Evolutionary conservation across 164 flowering plant genomes (phyloP), one percentile per base, ranked within the genome.

Genomic region (Nymphaea colorata): DNA sequence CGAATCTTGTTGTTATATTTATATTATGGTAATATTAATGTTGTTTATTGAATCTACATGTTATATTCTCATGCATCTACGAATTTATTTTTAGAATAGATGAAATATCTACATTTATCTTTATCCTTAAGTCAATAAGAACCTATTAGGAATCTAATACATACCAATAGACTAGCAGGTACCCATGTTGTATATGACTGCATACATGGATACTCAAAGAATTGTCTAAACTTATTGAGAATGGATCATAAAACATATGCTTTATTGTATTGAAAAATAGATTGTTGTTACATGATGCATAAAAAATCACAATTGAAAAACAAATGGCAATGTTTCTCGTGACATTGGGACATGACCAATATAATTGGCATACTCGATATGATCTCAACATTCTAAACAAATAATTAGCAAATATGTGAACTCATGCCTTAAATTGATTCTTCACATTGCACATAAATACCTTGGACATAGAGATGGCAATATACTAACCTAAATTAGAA

Each of bases 291-390:
- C 62, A 59, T 36, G 55, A 70, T 42, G 57, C 62, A 5, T 15
- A 62, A 11, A 66, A 59, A 42, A 61, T 70, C 18, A 51, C 53
- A 18, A 59, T 65, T 55, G 72, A 70, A 43, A 67, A 70, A 43
- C 72, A 70, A 43, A 12, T 70, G 36, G n/a, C n/a, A n/a, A 25
- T 25, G 36, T n/a, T n/a, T n/a, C n/a, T n/a, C n/a, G n/a, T 25
- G 36, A 59, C 67, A 43, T 10, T 70, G 53, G 72, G 67, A 15
- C 72, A 70, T 25, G 36, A 65, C 59, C 41, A 70, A 16, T 16
- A 14, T 8, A 47, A 25, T 43, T 68, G 60, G 36, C 59, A 6
- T 3, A 55, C 59, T 36, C 67, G 41, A 51, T 43, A 7, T 43
- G 10, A 43, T 64, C 25, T 65, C 41, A 69, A n/a, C 67, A 45